These are phyloP conservation scores for Termitomyces sp. DNA, from an alignment of 768 basidiomycete genomes.

Conservation along the genomic window DNA sequence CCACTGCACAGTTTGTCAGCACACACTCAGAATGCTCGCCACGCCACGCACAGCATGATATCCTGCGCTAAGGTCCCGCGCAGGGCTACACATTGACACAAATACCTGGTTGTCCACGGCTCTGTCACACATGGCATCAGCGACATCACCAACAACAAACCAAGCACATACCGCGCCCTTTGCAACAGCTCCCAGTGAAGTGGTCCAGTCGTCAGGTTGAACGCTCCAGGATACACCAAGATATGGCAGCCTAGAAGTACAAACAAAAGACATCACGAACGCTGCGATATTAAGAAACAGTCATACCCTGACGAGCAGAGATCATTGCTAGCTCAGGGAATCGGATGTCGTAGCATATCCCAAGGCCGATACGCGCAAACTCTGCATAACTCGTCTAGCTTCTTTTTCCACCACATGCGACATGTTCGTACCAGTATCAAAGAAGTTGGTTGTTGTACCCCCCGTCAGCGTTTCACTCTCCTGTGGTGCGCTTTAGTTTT, in stretches of 20 bases:
- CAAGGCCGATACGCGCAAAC: constrained; percentile 96
- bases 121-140: constrained; percentile 33
- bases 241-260: constrained; percentile 68
- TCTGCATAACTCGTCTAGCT: constrained; percentile 37
- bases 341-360: constrained; percentile 94
- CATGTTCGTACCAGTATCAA: constrained; percentile 70
- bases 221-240: constrained; percentile 90
- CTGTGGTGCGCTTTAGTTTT: constrained; percentile 30
- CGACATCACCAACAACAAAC: neutral
- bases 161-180: constrained; percentile 61
- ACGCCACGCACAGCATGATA: constrained; percentile 77
- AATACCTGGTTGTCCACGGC: constrained; percentile 98
- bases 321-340: constrained; percentile 95
- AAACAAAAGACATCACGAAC: neutral
- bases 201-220: constrained; percentile 94
- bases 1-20: constrained; percentile 45
- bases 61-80: constrained; percentile 71
- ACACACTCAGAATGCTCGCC: neutral
- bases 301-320: constrained; percentile 75
- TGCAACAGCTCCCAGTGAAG: constrained; percentile 95
- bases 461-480: constrained; percentile 86
- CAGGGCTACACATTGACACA: constrained; percentile 94
- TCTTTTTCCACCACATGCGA: neutral
- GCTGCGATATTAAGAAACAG: neutral
- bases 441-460: constrained; percentile 67